Base-by-base conservation (phyloP, 345 rosid species). In the Euphorbia tirucalli region DNA sequence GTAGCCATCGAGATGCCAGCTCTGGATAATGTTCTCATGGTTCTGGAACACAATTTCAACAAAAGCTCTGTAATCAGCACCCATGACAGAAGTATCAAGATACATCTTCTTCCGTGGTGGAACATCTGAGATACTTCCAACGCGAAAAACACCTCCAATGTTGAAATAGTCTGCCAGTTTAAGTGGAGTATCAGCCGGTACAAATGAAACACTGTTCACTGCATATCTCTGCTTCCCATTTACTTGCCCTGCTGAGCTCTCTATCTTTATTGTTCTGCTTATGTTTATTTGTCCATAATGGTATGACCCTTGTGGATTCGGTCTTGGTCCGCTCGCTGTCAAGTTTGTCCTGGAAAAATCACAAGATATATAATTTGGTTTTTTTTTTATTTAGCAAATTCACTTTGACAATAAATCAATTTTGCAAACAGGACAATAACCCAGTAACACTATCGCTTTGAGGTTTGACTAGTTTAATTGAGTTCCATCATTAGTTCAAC, bases 261-360 rank as follows among this genome's bases (percentile, higher is more conserved):
- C 88, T 39, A 92, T 80, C 85, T 73, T 83, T 70, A 91, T 73
- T 0, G 95, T 87, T 74, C 88, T 81, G 4, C 86, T 79, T 18
- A 84, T 77, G 71, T 87, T 92, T 46, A 92, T 79, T 25, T 37
- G 79, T 37, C 98, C 96, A 68, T 94, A 92, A 67, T 92, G 97
- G 85, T 92, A 92, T 18, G 97, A 92, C 5, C 98, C 98, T 19
- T 94, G 98, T n/a, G 97, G 98, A 54, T 94, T 94, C 0, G 96
- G 97, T 75, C 97, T 87, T 27, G 98, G 96, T 31, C 98, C 98
- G 7, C 96, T 90, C 18, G 97, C 98, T 11, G 97, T 88, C 2
- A 92, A 77, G 59, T 94, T 94, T 14, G 97, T 88, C 84, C 98
- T 93, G 79, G n/a, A n/a, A n/a, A n/a, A n/a, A n/a, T n/a, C n/a